Conservation (phyloP, 805 yeast species). For the Candida taoyuanica region DNA sequence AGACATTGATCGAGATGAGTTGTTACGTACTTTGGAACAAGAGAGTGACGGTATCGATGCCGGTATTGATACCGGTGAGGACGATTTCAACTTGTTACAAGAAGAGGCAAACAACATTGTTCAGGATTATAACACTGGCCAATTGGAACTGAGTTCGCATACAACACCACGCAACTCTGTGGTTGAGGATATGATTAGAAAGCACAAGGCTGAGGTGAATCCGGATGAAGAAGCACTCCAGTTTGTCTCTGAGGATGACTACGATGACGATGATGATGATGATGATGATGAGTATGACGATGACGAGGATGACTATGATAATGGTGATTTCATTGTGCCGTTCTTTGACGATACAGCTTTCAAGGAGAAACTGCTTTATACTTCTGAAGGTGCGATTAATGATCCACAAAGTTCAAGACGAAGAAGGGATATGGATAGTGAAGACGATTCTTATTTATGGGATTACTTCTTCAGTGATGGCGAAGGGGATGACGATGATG, state of each 20-base stretch:
- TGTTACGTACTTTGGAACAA: constrained; percentile 32
- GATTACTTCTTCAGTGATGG: constrained; percentile 60
- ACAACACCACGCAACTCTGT: constrained; percentile 31
- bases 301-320: constrained; percentile 18
- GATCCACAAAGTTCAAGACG: constrained; percentile 2
- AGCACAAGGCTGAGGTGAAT: constrained; percentile 38
- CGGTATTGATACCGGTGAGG: constrained; percentile 33
- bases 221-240: constrained; percentile 36
- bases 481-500: constrained; percentile 28
- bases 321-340: constrained; percentile 45
- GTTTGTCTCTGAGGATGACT: constrained; percentile 30
- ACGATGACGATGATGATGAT: constrained; percentile 24
- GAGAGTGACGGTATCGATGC: constrained; percentile 33
- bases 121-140: constrained; percentile 34
- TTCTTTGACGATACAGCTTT: constrained; percentile 36
- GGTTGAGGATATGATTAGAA: constrained; percentile 33
- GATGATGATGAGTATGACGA: constrained; percentile 21
- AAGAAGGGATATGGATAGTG: constrained; percentile 19
- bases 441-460: constrained; percentile 69
- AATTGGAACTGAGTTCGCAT: constrained; percentile 25
- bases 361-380: constrained; percentile 16
- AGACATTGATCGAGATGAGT: constrained; percentile 50
- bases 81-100: constrained; percentile 32
- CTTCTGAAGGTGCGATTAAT: constrained; percentile 14
- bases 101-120: constrained; percentile 41